Percentiles rank a stretch among this genome's conserved stretches.
Conservation (phyloP, 306 rosid species). For the Acmispon strigosus region DNA sequence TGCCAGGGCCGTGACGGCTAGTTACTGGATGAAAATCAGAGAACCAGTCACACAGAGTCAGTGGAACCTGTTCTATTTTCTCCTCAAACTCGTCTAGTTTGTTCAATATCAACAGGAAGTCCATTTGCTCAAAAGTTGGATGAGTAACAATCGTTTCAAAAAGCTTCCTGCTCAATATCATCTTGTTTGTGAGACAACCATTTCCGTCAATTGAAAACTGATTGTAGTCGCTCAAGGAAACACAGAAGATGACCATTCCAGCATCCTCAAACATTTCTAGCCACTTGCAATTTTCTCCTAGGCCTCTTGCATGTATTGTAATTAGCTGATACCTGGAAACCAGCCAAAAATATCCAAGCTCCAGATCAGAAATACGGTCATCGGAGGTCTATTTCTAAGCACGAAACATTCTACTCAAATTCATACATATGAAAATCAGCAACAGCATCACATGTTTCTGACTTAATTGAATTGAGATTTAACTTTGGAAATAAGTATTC, state of each 20-base stretch:
- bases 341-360: slow-evolving; percentile 13
- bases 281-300: slow-evolving; percentile 83
- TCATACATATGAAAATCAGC: not conserved
- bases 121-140: slow-evolving; percentile 83
- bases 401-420: not conserved
- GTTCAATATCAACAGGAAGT: slow-evolving; percentile 84
- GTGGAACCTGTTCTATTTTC: slow-evolving; percentile 62
- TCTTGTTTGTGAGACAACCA: slow-evolving; percentile 69
- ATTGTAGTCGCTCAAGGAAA: slow-evolving; percentile 74
- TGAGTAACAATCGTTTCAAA: slow-evolving; percentile 79
- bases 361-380: not conserved
- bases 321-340: slow-evolving; percentile 39
- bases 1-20: slow-evolving; percentile 46
- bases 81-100: slow-evolving; percentile 76
- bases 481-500: too few species aligned
- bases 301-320: slow-evolving; percentile 38
- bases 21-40: slow-evolving; percentile 69
- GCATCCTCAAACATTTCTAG: slow-evolving; percentile 86
- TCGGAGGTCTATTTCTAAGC: not conserved
- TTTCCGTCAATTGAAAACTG: slow-evolving; percentile 59
- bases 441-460: too few species aligned
- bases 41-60: slow-evolving; percentile 79
- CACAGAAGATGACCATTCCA: slow-evolving; percentile 67
- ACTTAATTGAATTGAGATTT: too few species aligned
- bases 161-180: slow-evolving; percentile 65